A percentile compares a stretch with the other conserved stretches of the same genome.
These are phyloP conservation scores for Lactarius psammicola DNA, from an alignment of 768 basidiomycete genomes.

Conservation along the genomic window DNA sequence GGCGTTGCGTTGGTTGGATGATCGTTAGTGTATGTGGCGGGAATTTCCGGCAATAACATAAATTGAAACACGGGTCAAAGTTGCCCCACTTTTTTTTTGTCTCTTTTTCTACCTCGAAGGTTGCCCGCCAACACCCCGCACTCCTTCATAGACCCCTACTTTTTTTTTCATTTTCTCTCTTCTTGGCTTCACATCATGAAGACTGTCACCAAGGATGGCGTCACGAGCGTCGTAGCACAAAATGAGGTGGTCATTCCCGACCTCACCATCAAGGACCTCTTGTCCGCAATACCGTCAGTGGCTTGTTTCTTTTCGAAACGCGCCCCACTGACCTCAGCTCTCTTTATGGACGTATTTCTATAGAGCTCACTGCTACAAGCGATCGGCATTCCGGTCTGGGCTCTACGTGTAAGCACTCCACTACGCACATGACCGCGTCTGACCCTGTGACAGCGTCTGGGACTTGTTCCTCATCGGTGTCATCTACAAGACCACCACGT, in stretches of 20 bases:
- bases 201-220: slow-evolving; percentile 24
- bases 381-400: slow-evolving; percentile 78
- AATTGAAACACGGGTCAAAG: not conserved
- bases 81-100: not conserved
- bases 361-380: slow-evolving; percentile 85
- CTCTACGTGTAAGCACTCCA: slow-evolving; percentile 62
- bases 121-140: not conserved
- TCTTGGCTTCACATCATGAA: slow-evolving; percentile 25
- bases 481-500: slow-evolving; percentile 65
- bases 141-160: not conserved
- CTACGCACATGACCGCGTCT: slow-evolving; percentile 20
- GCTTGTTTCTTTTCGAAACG: slow-evolving; percentile 4
- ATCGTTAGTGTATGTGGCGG: slow-evolving; percentile 17
- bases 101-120: not conserved
- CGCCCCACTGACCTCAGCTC: not conserved
- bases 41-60: not conserved
- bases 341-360: not conserved
- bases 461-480: slow-evolving; percentile 68
- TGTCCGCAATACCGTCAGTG: slow-evolving; percentile 78
- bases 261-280: slow-evolving; percentile 82
- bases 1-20: too few species aligned
- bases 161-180: not conserved
- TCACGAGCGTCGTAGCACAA: slow-evolving; percentile 46
- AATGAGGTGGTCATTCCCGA: slow-evolving; percentile 70
- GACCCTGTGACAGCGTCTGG: slow-evolving; percentile 52